Evolutionary conservation across 2,329 filamentous ascomycete genomes (phyloP), one percentile per base, ranked within the genome.

Genomic region (Fusarium sp.): DNA sequence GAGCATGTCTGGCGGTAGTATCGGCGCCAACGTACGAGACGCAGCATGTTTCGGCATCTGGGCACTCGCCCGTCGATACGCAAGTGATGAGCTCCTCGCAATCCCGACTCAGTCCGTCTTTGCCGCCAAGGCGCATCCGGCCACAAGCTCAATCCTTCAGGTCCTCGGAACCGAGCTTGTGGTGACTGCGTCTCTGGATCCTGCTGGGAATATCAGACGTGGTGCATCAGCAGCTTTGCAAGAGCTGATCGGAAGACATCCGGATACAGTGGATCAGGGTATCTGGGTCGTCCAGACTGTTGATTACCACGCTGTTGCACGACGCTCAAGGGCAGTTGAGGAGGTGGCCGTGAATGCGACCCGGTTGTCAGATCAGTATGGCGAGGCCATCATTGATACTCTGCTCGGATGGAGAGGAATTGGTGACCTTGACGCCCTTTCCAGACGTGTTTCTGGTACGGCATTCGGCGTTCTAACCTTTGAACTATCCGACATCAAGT

Each of bases 21-120:
- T 96, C 12, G 96, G 96, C 2, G 92, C 94, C 2, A 98, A 97
- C 75, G 95, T 99, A 17, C 91, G 96, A 55, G 96, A 99, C 84
- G 96, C 96, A 14, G 94, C 96, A 4, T 98, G 95, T 80, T 99
- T 98, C 80, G 96, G 96, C 8, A 92, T 98, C 27, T 99, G 96
- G 96, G 93, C 95, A 1, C 82, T 98, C 9, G 94, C 96, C 24
- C 89, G 96, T 64, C 92, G 96, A 63, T 99, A 98, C 77, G 91
- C 90, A 1, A 98, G 95, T 0, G 79, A 85, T 1, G 96, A 98
- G 80, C 87, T 98, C 8, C 85, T 92, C 12, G 85, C 86, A 0
- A 88, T 97, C 1, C 84, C 89, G 2, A 85, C 85, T 2, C 73
- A 85, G 74, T 82, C 86, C 40, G 79, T 88, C 62, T 76, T 83